Conservation (phyloP, 352 stramenopile species). For the Globisporangium splendens region DNA sequence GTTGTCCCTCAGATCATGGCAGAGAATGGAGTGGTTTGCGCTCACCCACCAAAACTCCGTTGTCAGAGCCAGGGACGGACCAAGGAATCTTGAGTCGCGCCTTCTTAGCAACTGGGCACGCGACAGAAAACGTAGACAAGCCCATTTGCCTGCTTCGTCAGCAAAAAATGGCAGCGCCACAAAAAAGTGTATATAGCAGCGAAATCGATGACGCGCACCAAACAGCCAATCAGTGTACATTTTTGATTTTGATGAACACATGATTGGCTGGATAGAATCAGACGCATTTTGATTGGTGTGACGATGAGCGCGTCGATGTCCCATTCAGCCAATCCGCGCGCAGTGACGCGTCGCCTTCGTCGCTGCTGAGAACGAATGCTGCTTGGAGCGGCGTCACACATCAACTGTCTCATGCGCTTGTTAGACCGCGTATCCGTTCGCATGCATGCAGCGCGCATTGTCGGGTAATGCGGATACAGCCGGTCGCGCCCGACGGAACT, state of each 20-base stretch:
- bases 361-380: constrained; percentile 1
- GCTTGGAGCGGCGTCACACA: constrained; percentile 10
- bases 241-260: neutral
- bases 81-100: no score
- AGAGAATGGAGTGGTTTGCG: no score
- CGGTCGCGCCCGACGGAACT: neutral
- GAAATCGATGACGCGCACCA: constrained; percentile 5
- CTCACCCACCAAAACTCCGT: no score
- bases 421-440: neutral
- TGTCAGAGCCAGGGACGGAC: no score
- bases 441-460: neutral
- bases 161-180: neutral
- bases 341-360: neutral
- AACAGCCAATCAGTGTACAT: neutral
- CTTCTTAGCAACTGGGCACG: no score
- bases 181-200: constrained; percentile 10
- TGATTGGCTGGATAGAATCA: neutral
- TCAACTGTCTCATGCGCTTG: constrained; percentile 14
- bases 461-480: neutral
- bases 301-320: neutral
- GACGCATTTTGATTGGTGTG: constrained; percentile 9
- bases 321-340: constrained; percentile 4
- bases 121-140: constrained; percentile 9
- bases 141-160: neutral
- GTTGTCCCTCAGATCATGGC: no score